Evolutionary conservation across 768 basidiomycete species (phyloP).

Genomic region (Russula virescens): DNA sequence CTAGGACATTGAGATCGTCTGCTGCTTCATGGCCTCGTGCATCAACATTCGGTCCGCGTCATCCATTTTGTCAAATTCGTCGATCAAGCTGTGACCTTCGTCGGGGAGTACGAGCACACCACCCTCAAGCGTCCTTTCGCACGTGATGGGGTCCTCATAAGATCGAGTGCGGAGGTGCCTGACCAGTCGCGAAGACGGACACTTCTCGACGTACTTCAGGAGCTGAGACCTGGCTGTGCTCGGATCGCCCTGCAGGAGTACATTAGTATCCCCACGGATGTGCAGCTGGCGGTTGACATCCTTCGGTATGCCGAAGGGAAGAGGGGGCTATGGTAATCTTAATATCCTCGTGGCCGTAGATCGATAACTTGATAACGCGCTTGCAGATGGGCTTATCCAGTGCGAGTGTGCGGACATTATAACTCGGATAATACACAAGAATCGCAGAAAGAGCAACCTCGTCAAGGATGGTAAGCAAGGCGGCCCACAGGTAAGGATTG

Average conservation of each 20-base stretch:
- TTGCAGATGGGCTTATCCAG: conserved; percentile 94
- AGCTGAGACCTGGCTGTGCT: conserved; percentile 99
- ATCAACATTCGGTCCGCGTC: conserved; percentile 96
- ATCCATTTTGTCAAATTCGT: conserved; percentile 99
- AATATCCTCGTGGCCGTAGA: conserved; percentile 99
- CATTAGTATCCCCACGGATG: conserved; percentile 96
- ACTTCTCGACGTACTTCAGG: conserved; percentile 98
- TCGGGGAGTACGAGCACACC: conserved; percentile 96
- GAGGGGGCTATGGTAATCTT: conserved; percentile 95
- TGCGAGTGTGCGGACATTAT: conserved; percentile 84
- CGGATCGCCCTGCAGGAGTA: conserved; percentile 93
- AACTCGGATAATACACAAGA: conserved; percentile 90
- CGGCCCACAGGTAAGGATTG: conserved; percentile 88
- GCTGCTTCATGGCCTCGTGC: conserved; percentile 99
- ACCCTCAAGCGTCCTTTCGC: conserved; percentile 98
- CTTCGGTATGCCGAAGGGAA: conserved; percentile 87
- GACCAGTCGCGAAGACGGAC: conserved; percentile 96
- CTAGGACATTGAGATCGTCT: conserved; percentile 98
- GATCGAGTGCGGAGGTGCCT: conserved; percentile 98
- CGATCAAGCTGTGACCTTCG: conserved; percentile 95
- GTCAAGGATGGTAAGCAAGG: conserved; percentile 93
- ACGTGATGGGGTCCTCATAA: conserved; percentile 95
- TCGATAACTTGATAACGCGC: conserved; percentile 96
- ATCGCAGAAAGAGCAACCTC: conserved; percentile 92
- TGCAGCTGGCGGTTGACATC: conserved; percentile 95